Evolutionary conservation across 2,329 filamentous ascomycete species (phyloP).

Genomic region (Herpomyces periplanetae): DNA sequence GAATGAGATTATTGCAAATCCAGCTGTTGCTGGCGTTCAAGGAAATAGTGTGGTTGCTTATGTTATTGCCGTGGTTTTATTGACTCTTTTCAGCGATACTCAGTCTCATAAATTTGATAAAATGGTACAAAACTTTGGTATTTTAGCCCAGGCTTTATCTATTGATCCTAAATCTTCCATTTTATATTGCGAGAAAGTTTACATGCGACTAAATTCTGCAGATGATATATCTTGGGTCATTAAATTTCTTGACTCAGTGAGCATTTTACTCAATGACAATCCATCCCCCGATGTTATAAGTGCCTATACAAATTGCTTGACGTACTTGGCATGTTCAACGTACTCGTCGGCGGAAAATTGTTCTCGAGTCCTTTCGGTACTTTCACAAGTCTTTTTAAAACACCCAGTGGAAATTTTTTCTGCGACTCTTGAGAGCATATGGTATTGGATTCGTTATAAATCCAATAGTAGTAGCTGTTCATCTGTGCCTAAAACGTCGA

Average conservation of each 20-base stretch:
- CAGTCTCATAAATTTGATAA: conserved; percentile 15
- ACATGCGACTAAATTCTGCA: conserved; percentile 29
- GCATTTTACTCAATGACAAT: conserved; percentile 1
- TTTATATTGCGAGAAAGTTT: conserved; percentile 43
- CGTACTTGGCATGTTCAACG: conserved; percentile 31
- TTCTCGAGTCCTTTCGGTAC: conserved; percentile 17
- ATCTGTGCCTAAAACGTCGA: conserved; percentile 24
- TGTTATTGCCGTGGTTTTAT: conserved; percentile 22
- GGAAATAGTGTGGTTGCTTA: conserved; percentile 46
- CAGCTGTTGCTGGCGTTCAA: conserved; percentile 34
- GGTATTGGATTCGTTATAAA: conserved; percentile 31
- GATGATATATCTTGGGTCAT: conserved; percentile 44
- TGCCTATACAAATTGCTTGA: conserved; percentile 46
- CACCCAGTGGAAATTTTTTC: conserved; percentile 17
- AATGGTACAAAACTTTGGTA: conserved; percentile 18
- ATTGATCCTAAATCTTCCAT: conserved; percentile 52
- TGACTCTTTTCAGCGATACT: conserved; percentile 14
- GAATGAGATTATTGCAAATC: conserved; percentile 37
- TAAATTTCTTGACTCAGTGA: conserved; percentile 21
- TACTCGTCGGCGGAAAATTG: conserved; percentile 19
- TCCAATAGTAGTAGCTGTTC: conserved; percentile 20
- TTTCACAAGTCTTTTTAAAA: conserved; percentile 23
- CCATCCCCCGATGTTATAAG: conserved; percentile 11
- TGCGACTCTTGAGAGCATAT: conserved; percentile 30
- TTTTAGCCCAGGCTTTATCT: conserved; percentile 22